Evolutionary conservation across 495 filamentous ascomycete genomes (phyloP), one percentile per base, ranked within the genome.

Genomic region (Rhizodiscina lignyota): DNA sequence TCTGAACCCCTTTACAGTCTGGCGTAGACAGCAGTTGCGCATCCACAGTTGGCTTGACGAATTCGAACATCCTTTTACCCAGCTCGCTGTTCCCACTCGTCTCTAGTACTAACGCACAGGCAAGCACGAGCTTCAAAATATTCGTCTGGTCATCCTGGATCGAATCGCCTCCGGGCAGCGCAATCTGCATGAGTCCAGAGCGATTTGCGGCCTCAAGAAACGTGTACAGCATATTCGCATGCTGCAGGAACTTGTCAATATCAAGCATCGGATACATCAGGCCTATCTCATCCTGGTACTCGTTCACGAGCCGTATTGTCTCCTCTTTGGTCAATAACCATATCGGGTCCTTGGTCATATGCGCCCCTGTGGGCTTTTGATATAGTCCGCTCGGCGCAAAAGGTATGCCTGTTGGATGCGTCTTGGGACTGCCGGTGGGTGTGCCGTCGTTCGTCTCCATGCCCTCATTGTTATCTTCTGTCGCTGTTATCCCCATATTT

Each of bases 241-340:
- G 73, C 5, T 54, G 59, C 18, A 75, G 68, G 4, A 84, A 55
- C 13, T 61, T 60, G 17, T 78, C 68, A 23, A 89, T 79, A 38
- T 79, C 63, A 16, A 89, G 54, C 10, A 92, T 64, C 1, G 83
- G 83, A 53, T 87, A 87, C 81, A 87, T 87, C 35, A 83, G 64
- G 6, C 79, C 79, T 34, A 87, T 73, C 51, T 89, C 83, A 51
- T 92, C 81, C 35, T 85, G 77, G 44, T 81, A 82, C 4, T 84
- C 64, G 6, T 66, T 59, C 41, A 75, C 79, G 4, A 92, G 58
- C 1, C 79, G 68, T 10, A 81, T 43, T 35, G 82, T 70, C 43
- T 89, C 81, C 19, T 81, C 69, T 41, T 74, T 72, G 19, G 62
- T 64, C 20, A 84, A 63, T 6, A 66, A 56, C 78, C 79, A 85